phyloP scores from a whole-genome alignment of 352 stramenopile genomes.

The Sclerospora graminicola region DNA sequence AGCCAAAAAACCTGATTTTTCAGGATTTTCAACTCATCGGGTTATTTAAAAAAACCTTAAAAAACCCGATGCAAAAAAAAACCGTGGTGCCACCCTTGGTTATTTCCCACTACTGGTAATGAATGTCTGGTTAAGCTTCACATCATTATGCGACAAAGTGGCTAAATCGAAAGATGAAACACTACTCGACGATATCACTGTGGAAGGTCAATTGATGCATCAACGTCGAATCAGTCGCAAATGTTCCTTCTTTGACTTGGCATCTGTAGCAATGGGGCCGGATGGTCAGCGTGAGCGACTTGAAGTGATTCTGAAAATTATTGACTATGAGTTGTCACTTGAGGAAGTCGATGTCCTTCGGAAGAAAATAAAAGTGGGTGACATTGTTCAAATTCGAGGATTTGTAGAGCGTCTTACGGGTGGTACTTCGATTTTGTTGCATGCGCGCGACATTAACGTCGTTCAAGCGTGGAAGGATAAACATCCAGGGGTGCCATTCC shows the following conservation, averaged over 20 bases:
- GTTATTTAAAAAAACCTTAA: too few relatives aligned
- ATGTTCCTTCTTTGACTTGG: slow-evolving; percentile 72
- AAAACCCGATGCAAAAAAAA: too few relatives aligned
- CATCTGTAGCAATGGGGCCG: slow-evolving; percentile 13
- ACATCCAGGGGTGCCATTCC: slow-evolving; percentile 44
- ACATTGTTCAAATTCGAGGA: slow-evolving; percentile 50
- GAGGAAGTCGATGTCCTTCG: slow-evolving; percentile 58
- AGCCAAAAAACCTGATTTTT: too few relatives aligned
- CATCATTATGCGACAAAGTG: slow-evolving; percentile 30
- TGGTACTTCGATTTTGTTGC: slow-evolving; percentile 23
- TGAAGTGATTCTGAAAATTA: slow-evolving; percentile 75
- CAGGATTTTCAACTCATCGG: too few relatives aligned
- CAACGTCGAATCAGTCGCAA: slow-evolving; percentile 59
- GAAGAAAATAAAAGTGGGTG: slow-evolving; percentile 49
- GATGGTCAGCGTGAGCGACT: slow-evolving; percentile 24
- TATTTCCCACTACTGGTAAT: too few relatives aligned
- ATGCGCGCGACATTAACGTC: slow-evolving; percentile 29
- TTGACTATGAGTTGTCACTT: slow-evolving; percentile 45
- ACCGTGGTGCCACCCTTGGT: too few relatives aligned
- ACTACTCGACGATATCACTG: slow-evolving; percentile 23
- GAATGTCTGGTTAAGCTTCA: slow-evolving; percentile 35
- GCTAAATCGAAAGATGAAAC: slow-evolving; percentile 14
- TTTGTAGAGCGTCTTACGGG: slow-evolving; percentile 38
- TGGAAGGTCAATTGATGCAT: slow-evolving; percentile 71
- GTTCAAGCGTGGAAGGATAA: slow-evolving; percentile 43